Evolutionary conservation across 1,139 yeast genomes (phyloP).

Genomic region (Yamadazyma kanchanaburiensis): DNA sequence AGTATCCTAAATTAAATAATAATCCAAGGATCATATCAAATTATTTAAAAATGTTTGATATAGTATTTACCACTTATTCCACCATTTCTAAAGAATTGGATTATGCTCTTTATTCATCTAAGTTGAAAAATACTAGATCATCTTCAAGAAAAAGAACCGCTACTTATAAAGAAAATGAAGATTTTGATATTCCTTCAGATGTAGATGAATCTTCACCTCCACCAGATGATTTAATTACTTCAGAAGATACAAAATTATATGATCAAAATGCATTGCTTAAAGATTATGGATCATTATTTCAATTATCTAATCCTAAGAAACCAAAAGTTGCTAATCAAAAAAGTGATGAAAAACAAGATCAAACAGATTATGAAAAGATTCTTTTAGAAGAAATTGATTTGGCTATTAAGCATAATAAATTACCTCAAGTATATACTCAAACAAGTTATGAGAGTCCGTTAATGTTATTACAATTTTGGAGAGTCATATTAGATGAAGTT

Average conservation of each 20-base stretch:
- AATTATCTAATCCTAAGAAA: conserved; percentile 23
- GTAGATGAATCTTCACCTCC: not conserved
- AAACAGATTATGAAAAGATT: conserved; percentile 35
- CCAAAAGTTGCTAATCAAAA: conserved; percentile 28
- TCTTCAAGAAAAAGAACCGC: conserved; percentile 15
- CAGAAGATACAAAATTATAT: conserved; percentile 1
- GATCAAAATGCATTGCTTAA: conserved; percentile 15
- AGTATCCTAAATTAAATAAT: conserved; percentile 42
- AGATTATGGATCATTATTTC: conserved; percentile 28
- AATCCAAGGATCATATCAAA: conserved; percentile 44
- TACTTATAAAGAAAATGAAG: conserved; percentile 11
- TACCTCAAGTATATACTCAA: conserved; percentile 21
- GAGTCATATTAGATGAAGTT: conserved; percentile 88
- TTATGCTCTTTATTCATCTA: conserved; percentile 69
- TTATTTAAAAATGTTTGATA: conserved; percentile 56
- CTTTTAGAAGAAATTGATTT: conserved; percentile 34
- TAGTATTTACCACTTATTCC: conserved; percentile 78
- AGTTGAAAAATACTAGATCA: conserved; percentile 50
- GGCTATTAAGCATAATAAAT: conserved; percentile 28
- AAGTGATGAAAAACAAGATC: conserved; percentile 19
- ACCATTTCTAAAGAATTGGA: conserved; percentile 74
- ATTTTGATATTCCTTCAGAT: conserved; percentile 11
- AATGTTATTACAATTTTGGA: conserved; percentile 82
- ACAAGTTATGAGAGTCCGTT: conserved; percentile 75
- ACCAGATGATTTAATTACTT: not conserved